Conservation (phyloP, 495 filamentous ascomycete species). For the Trichocladium antarcticum region DNA sequence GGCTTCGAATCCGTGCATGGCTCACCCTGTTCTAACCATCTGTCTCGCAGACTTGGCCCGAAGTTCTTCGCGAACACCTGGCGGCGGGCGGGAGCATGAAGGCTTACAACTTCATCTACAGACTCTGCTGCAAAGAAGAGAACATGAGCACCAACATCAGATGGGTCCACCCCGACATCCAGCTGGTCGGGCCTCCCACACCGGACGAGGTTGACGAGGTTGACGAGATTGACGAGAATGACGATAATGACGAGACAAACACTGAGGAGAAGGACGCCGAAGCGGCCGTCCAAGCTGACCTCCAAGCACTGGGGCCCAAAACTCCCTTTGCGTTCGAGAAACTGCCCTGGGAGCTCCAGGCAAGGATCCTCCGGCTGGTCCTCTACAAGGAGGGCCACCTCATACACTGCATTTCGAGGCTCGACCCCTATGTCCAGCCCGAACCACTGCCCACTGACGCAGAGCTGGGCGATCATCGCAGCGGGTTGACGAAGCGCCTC, state of each 20-base stretch:
- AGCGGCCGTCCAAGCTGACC: neutral
- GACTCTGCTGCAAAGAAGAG: conserved; percentile 22
- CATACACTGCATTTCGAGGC: conserved; percentile 31
- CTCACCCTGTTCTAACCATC: too few relatives aligned
- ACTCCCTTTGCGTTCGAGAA: conserved; percentile 18
- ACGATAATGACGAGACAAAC: neutral
- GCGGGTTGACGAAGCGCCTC: conserved; percentile 22
- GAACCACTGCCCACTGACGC: conserved; percentile 9
- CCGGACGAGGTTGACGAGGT: neutral
- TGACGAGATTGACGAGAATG: neutral
- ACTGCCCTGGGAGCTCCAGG: conserved; percentile 23
- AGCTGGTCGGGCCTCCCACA: neutral
- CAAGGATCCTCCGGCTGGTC: conserved; percentile 21
- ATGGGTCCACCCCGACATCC: conserved; percentile 22
- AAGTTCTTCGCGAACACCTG: neutral
- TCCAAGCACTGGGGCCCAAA: neutral
- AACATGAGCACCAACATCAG: conserved; percentile 24
- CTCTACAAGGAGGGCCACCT: conserved; percentile 19
- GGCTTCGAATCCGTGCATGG: too few relatives aligned
- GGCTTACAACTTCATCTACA: too few relatives aligned
- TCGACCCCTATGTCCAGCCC: conserved; percentile 24
- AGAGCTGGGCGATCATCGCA: conserved; percentile 5
- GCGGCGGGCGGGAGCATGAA: too few relatives aligned
- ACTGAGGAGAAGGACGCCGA: neutral
- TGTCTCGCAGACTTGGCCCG: neutral